phyloP scores from a whole-genome alignment of 768 basidiomycete genomes.

The Serendipita vermifera region DNA sequence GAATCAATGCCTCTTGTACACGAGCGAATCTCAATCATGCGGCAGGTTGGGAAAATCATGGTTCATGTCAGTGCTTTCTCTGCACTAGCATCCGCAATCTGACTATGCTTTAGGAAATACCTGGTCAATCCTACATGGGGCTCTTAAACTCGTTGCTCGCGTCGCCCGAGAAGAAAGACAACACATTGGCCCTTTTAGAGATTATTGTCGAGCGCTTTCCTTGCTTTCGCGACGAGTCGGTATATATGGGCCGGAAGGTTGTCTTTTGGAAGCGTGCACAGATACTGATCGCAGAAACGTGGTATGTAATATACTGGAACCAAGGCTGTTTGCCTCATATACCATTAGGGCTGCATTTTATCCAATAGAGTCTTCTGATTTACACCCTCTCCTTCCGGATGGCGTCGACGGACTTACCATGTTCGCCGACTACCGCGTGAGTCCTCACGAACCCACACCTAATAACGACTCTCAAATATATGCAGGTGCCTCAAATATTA shows the following conservation, averaged over 20 bases:
- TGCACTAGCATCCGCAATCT: not conserved
- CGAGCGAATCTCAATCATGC: slow-evolving; percentile 63
- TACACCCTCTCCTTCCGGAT: slow-evolving; percentile 65
- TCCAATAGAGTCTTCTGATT: slow-evolving; percentile 31
- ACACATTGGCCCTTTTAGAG: slow-evolving; percentile 49
- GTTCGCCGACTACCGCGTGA: slow-evolving; percentile 69
- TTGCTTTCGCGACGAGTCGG: slow-evolving; percentile 58
- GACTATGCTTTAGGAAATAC: slow-evolving; percentile 35
- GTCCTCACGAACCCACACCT: not conserved
- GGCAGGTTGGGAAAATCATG: slow-evolving; percentile 61
- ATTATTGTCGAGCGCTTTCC: slow-evolving; percentile 60
- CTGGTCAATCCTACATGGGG: slow-evolving; percentile 52
- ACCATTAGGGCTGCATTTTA: slow-evolving; percentile 69
- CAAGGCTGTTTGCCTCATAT: not conserved
- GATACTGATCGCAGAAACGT: slow-evolving; percentile 80
- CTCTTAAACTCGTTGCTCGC: slow-evolving; percentile 51
- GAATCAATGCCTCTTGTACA: slow-evolving; percentile 58
- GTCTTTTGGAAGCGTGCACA: slow-evolving; percentile 84
- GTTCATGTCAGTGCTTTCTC: slow-evolving; percentile 34
- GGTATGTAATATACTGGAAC: slow-evolving; percentile 23
- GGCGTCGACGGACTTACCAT: slow-evolving; percentile 66
- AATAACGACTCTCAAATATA: no score
- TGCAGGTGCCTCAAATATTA: slow-evolving; percentile 75
- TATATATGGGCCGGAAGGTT: slow-evolving; percentile 48
- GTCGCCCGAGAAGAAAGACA: slow-evolving; percentile 8